Evolutionary conservation across 2,329 filamentous ascomycete genomes (phyloP).

Genomic region (Chaetomium strumarium): DNA sequence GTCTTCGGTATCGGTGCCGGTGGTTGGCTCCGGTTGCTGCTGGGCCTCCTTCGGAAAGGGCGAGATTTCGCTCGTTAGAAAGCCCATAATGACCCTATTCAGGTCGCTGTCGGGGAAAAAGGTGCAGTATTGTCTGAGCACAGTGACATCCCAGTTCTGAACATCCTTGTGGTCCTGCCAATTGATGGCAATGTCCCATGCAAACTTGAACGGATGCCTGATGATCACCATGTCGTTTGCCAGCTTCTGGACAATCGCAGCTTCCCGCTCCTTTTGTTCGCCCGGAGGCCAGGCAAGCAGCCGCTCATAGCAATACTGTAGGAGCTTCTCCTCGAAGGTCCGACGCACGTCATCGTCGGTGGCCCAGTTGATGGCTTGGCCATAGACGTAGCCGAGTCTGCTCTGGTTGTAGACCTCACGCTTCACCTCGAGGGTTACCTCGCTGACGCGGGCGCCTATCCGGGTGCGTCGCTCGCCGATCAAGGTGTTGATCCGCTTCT

Average conservation of each 20-base stretch:
- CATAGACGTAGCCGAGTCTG: slow-evolving; percentile 73
- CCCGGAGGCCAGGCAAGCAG: slow-evolving; percentile 62
- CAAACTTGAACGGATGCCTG: slow-evolving; percentile 80
- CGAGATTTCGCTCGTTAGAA: slow-evolving; percentile 74
- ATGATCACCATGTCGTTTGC: slow-evolving; percentile 95
- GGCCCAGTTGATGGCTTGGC: slow-evolving; percentile 83
- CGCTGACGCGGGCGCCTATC: slow-evolving; percentile 73
- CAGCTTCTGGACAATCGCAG: slow-evolving; percentile 65
- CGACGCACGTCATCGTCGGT: slow-evolving; percentile 78
- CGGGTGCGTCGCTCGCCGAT: slow-evolving; percentile 85
- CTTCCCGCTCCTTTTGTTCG: slow-evolving; percentile 61
- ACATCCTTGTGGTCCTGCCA: slow-evolving; percentile 77
- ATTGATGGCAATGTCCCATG: slow-evolving; percentile 86
- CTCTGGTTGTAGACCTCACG: slow-evolving; percentile 73
- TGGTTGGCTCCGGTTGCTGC: slow-evolving; percentile 17
- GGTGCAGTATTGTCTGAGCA: slow-evolving; percentile 73
- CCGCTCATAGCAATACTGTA: slow-evolving; percentile 74
- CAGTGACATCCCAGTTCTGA: slow-evolving; percentile 67
- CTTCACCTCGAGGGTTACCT: slow-evolving; percentile 83
- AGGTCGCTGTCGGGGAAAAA: slow-evolving; percentile 83
- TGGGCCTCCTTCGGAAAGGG: slow-evolving; percentile 56
- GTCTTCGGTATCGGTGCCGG: slow-evolving; percentile 39
- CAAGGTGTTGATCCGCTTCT: slow-evolving; percentile 79
- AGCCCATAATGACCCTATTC: slow-evolving; percentile 74
- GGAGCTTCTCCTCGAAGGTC: slow-evolving; percentile 81